Conservation (phyloP, 129 eudicot genomes). For the Silybum marianum region DNA sequence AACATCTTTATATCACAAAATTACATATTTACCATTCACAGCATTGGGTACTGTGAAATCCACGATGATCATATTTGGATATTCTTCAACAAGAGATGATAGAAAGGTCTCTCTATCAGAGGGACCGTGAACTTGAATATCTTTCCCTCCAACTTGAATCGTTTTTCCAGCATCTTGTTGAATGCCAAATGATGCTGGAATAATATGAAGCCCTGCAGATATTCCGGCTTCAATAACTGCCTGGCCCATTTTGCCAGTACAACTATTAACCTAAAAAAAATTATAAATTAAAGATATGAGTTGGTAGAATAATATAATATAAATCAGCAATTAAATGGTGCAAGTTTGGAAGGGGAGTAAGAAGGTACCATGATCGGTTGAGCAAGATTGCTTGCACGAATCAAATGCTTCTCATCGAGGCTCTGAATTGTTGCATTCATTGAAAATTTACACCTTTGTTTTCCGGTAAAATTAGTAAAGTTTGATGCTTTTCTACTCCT, state of each 20-base stretch:
- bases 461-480: constrained; percentile 5
- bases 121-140: constrained; percentile 69
- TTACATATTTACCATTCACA: constrained; percentile 65
- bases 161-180: constrained; percentile 60
- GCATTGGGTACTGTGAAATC: constrained; percentile 90
- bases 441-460: constrained; percentile 13
- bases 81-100: constrained; percentile 47
- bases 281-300: background rate
- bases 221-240: constrained; percentile 84
- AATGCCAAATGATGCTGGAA: constrained; percentile 75
- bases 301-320: background rate
- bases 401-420: constrained; percentile 22
- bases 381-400: constrained; percentile 28
- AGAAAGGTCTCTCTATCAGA: constrained; percentile 59
- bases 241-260: constrained; percentile 88
- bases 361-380: constrained; percentile 53
- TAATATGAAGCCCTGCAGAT: constrained; percentile 69
- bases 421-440: constrained; percentile 27
- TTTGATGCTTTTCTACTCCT: constrained; percentile 9
- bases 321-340: constrained; percentile 5
- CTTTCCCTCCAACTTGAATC: constrained; percentile 70
- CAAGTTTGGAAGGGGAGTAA: background rate
- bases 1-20: background rate
- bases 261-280: constrained; percentile 68
- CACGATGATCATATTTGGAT: constrained; percentile 72